phyloP scores from a whole-genome alignment of 2,329 filamentous ascomycete species.

The Zymoseptoria brevis region DNA sequence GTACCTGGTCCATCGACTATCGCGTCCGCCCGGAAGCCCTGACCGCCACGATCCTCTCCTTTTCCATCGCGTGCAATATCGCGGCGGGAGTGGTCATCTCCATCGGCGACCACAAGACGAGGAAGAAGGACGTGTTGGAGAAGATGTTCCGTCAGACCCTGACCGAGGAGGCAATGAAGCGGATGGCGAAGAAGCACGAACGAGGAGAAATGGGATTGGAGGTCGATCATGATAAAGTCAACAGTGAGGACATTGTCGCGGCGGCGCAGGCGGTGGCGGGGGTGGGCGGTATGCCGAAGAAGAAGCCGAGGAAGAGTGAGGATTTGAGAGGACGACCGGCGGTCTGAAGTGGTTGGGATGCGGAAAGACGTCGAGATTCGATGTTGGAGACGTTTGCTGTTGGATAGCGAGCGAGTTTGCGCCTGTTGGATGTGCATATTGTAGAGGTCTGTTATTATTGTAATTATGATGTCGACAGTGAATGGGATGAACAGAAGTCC shows the following conservation, averaged over 20 bases:
- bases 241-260: conserved; percentile 13
- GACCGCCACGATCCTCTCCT: conserved; percentile 73
- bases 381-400: neutral
- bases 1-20: conserved; percentile 72
- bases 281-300: conserved; percentile 1
- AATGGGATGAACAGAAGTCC: neutral
- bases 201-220: conserved; percentile 13
- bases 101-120: conserved; percentile 64
- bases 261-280: conserved; percentile 1
- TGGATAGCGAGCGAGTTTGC: neutral
- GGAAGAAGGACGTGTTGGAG: conserved; percentile 80
- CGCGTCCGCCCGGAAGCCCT: conserved; percentile 60
- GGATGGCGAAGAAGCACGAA: conserved; percentile 26
- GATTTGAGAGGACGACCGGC: neutral
- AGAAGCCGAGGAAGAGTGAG: conserved; percentile 3
- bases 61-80: conserved; percentile 70
- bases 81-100: conserved; percentile 68
- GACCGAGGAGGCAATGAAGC: conserved; percentile 57
- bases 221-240: conserved; percentile 11
- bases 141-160: conserved; percentile 68
- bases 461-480: neutral
- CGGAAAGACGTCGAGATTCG: neutral
- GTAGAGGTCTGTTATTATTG: neutral
- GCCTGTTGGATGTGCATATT: neutral
- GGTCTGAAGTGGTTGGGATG: conserved; percentile 2